Evolutionary conservation across 108 stramenopile genomes (phyloP).

Genomic region (Cyclotella atomus): DNA sequence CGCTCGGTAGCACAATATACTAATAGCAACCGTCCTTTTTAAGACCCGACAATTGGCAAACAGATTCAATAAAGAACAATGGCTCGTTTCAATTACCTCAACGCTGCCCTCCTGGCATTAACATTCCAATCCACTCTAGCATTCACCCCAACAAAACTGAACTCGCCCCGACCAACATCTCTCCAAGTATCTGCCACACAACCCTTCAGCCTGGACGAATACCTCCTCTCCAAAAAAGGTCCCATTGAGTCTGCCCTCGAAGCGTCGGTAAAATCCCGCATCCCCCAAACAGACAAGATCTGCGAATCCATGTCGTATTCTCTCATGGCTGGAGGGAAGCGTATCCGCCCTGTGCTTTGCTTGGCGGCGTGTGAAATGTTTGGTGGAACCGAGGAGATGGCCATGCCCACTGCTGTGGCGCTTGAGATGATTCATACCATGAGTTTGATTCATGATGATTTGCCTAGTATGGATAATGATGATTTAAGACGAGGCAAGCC

Average conservation of each 20-base stretch:
- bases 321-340: conserved; percentile 95
- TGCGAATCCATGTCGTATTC: conserved; percentile 94
- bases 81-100: conserved; percentile 11
- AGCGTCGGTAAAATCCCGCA: conserved; percentile 64
- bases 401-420: conserved; percentile 94
- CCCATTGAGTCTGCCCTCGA: conserved; percentile 85
- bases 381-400: conserved; percentile 67
- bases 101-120: conserved; percentile 15
- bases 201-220: conserved; percentile 74
- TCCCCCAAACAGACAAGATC: conserved; percentile 84
- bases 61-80: background rate
- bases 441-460: conserved; percentile 97
- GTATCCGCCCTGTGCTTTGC: conserved; percentile 93
- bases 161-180: conserved; percentile 4
- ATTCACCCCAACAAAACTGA: conserved; percentile 24
- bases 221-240: conserved; percentile 83
- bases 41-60: background rate
- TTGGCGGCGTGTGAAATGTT: conserved; percentile 96
- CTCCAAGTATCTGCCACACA: conserved; percentile 28
- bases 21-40: background rate
- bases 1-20: no score
- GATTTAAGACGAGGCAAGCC: conserved; percentile 93
- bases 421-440: conserved; percentile 99
- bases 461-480: conserved; percentile 96
- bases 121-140: conserved; percentile 11